Evolutionary conservation across 306 rosid species (phyloP), one percentile per base, ranked within the genome.

Genomic region (Dryas drummondii): DNA sequence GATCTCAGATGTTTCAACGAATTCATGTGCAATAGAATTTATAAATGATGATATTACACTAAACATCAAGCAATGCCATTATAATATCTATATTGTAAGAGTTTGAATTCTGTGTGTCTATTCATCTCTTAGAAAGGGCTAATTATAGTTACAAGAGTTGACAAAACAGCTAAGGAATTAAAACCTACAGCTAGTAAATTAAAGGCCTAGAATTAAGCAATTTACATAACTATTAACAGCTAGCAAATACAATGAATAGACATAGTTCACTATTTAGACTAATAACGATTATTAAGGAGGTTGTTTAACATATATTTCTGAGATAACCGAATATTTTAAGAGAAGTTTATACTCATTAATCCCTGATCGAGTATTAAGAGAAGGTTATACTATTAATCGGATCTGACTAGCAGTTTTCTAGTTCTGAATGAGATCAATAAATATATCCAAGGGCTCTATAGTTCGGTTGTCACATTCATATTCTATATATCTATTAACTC

Each of bases 401-500:
- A 26, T 44, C 54, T 14, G 22, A 45, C 45, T 19, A 56, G 22
- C 7, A 57, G 54, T 13, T 71, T 71, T 44, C n/a, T 32, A 27
- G 32, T 15, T 62, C 49, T 15, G 48, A 44, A 77, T 54, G 12
- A 73, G 26, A 66, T 40, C 46, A 37, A 55, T 15, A 22, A 55
- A 75, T 22, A 37, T 7, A 60, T n/a, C 47, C 74, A 50, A 56
- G 70, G 14, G 51, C 37, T 10, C 16, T 61, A 27, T 67, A 67
- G 17, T 50, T n/a, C 46, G 17, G 70, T 9, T 61, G 47, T 55
- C 58, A 63, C 66, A 64, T 40, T 82, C 61, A 79, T 74, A 52
- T 78, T 16, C 45, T 69, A 41, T n/a, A 8, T 45, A 61, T 4
- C 19, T 54, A 73, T 68, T 79, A 59, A 63, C 73, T 16, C 53